Evolutionary conservation across 805 yeast species (phyloP).

Genomic region (Millerago galiae): DNA sequence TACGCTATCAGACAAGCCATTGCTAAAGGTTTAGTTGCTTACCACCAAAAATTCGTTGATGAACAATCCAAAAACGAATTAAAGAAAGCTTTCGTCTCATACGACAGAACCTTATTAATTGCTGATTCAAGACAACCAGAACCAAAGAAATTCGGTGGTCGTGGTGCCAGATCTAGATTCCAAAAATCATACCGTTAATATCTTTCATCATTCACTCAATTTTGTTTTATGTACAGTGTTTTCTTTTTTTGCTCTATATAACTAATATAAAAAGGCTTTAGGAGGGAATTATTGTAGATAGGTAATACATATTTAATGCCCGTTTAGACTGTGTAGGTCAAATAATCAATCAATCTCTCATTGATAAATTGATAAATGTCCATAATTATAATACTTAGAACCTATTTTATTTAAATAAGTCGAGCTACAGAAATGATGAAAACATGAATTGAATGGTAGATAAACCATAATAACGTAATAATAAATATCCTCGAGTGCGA

Average conservation of each 20-base stretch:
- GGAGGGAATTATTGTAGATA: neutral
- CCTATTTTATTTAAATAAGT: too few relatives aligned
- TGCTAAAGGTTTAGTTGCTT: slow-evolving; percentile 99
- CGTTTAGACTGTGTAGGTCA: too few relatives aligned
- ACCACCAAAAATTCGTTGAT: slow-evolving; percentile 98
- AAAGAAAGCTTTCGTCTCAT: slow-evolving; percentile 94
- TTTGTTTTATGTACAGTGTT: slow-evolving; percentile 18
- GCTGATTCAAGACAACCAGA: slow-evolving; percentile 99
- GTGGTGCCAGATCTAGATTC: slow-evolving; percentile 99
- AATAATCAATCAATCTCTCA: too few relatives aligned
- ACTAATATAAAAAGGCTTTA: slow-evolving; percentile 10
- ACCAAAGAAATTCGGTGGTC: slow-evolving; percentile 99
- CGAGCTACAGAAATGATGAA: too few relatives aligned
- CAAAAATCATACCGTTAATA: slow-evolving; percentile 99
- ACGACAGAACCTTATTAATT: slow-evolving; percentile 99
- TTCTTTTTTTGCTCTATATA: slow-evolving; percentile 11
- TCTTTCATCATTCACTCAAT: slow-evolving; percentile 9
- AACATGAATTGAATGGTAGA: too few relatives aligned
- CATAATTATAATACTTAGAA: too few relatives aligned
- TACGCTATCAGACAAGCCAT: slow-evolving; percentile 99
- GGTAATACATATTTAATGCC: too few relatives aligned
- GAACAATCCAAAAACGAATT: slow-evolving; percentile 99
- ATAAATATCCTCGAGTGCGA: too few relatives aligned
- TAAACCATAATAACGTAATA: too few relatives aligned
- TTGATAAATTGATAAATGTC: too few relatives aligned